Evolutionary conservation across 1,284 basidiomycete species (phyloP), one percentile per base, ranked within the genome.

Genomic region (Puccinia brachypodii): DNA sequence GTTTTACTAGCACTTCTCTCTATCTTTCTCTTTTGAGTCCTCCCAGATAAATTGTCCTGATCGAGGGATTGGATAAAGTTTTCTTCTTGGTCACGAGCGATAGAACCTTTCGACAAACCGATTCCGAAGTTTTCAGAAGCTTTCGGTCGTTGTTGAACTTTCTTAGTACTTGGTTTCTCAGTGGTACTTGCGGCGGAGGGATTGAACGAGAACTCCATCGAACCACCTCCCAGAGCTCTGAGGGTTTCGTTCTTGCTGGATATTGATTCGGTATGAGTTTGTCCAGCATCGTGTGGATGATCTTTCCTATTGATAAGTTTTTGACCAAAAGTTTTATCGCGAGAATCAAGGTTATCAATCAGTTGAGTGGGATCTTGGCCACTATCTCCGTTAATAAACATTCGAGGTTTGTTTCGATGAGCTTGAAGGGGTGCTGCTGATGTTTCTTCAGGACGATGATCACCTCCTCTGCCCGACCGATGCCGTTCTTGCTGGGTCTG

Each of bases 121-220:
- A 81, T 84, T 8, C 84, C 86, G 69, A 86, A 86, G 16, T 83
- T 84, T 60, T 86, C 85, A 19, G 74, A 64, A 38, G 28, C 2
- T 44, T 75, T 73, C 16, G 44, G 60, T 81, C 82, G 64, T 31
- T 22, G 25, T 28, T 50, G 40, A 33, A 40, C 33, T 1, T 84
- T 82, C 50, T 84, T 84, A 1, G 76, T 36, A 4, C 25, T 44
- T 16, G 44, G 4, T 16, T 62, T 47, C 14, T 69, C 47, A 36
- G 42, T 28, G 14, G 42, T 44, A 14, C 83, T 76, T 7, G 85
- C 75, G 14, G 76, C 31, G 8, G 47, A 4, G 4, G 60, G 60
- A 36, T 62, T 69, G 84, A 88, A 89, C 6, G 88, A 88, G 87
- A 89, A 88, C 82, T 89, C 88, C 88, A 89, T 89, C 11, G 88